These are phyloP conservation scores for Ambrosia hybrid DNA, from an alignment of 140 eudicot genomes.

Conservation along the genomic window DNA sequence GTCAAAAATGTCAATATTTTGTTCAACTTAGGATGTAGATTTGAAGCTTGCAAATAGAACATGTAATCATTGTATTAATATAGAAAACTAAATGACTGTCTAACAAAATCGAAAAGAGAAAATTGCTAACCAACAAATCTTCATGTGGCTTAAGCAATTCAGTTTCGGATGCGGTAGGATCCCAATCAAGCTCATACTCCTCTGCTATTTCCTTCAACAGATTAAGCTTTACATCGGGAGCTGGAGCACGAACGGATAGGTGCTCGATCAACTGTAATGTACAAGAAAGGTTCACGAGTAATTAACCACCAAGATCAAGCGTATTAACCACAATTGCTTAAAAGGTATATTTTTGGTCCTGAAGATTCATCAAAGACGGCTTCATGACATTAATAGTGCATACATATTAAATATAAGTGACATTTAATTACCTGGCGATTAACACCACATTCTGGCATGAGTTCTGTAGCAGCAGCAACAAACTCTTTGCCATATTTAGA, in stretches of 20 bases:
- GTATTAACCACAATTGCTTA: neutral
- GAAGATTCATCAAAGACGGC: neutral
- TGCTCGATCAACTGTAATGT: conserved; percentile 64
- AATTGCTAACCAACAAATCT: conserved; percentile 70
- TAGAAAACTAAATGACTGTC: neutral
- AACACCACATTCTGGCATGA: conserved; percentile 93
- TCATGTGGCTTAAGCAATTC: conserved; percentile 90
- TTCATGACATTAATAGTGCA: neutral
- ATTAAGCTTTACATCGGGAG: conserved; percentile 85
- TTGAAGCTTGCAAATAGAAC: neutral
- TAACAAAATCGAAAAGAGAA: neutral
- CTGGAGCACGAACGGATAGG: conserved; percentile 86
- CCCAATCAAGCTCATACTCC: conserved; percentile 95
- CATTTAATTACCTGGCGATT: conserved; percentile 75
- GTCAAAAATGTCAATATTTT: neutral
- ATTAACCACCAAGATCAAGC: neutral
- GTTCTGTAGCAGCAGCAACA: conserved; percentile 85
- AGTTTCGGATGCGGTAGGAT: conserved; percentile 77
- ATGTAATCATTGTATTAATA: neutral
- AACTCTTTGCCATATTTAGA: conserved; percentile 93
- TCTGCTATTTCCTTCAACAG: conserved; percentile 92
- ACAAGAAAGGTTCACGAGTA: neutral
- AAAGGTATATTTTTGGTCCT: no score
- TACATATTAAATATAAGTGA: neutral
- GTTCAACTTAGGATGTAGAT: neutral